Conservation (phyloP, 768 basidiomycete species). For the Termitomyces sp. region DNA sequence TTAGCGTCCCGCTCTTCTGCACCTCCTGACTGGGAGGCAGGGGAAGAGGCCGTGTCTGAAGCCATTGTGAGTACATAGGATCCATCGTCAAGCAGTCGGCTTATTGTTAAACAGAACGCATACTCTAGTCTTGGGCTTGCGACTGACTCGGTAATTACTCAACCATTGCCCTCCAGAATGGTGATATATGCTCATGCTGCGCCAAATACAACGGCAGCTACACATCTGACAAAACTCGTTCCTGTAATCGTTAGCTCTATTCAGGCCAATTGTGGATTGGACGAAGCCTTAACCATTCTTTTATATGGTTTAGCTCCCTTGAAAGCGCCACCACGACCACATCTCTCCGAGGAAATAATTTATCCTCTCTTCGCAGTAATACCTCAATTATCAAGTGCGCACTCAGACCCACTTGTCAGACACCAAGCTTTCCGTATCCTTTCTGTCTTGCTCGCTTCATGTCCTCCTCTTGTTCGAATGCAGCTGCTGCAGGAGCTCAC, state of each 20-base stretch:
- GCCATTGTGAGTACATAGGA: constrained; percentile 35
- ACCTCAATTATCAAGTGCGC: constrained; percentile 55
- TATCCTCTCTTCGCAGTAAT: constrained; percentile 47
- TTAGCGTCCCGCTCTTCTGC: constrained; percentile 31
- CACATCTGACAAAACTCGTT: constrained; percentile 28
- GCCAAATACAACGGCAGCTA: constrained; percentile 9
- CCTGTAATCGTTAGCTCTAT: constrained; percentile 46
- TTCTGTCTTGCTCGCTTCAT: constrained; percentile 45
- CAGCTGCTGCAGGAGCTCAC: constrained; percentile 55
- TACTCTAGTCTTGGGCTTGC: constrained; percentile 31
- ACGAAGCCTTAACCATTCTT: constrained; percentile 60
- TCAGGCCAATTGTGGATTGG: constrained; percentile 50
- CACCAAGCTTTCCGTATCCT: constrained; percentile 62
- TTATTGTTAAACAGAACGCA: constrained; percentile 25
- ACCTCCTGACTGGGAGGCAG: constrained; percentile 35
- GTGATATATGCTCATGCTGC: constrained; percentile 34
- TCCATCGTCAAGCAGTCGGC: neutral
- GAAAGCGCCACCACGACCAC: constrained; percentile 9
- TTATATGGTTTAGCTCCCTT: constrained; percentile 31
- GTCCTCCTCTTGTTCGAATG: constrained; percentile 46
- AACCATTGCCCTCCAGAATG: constrained; percentile 30
- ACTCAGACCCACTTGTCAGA: constrained; percentile 55
- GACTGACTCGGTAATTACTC: constrained; percentile 7
- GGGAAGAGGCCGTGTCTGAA: constrained; percentile 30
- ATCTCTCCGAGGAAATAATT: constrained; percentile 41